Evolutionary conservation across 495 filamentous ascomycete genomes (phyloP).

Genomic region (Extremus antarcticus): DNA sequence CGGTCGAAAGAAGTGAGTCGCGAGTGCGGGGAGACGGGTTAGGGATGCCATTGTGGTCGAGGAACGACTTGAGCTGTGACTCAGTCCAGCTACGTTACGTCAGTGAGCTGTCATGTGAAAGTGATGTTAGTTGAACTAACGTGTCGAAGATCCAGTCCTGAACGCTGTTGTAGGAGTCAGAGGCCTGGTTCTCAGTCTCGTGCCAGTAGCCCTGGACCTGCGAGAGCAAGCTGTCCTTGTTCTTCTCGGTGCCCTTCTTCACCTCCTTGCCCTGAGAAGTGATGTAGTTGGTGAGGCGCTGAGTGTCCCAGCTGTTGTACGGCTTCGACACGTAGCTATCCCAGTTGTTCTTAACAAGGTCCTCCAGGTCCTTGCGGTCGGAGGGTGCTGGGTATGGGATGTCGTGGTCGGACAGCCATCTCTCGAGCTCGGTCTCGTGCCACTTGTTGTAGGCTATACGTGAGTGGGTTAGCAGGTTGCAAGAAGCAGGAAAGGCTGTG

Average conservation of each 20-base stretch:
- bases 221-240: conserved; percentile 53
- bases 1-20: conserved; percentile 65
- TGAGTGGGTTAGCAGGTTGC: conserved; percentile 14
- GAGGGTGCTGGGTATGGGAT: conserved; percentile 54
- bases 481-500: too few relatives aligned
- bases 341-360: conserved; percentile 77
- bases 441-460: conserved; percentile 87
- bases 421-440: conserved; percentile 94
- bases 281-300: conserved; percentile 54
- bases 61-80: conserved; percentile 82
- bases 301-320: conserved; percentile 61
- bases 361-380: conserved; percentile 43
- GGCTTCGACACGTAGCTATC: conserved; percentile 46
- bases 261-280: conserved; percentile 55
- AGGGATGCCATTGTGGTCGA: conserved; percentile 78
- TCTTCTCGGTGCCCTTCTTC: conserved; percentile 49
- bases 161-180: conserved; percentile 56
- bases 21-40: conserved; percentile 76
- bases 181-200: conserved; percentile 61
- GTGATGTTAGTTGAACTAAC: conserved; percentile 41
- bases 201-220: conserved; percentile 64
- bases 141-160: conserved; percentile 92
- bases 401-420: conserved; percentile 91
- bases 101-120: conserved; percentile 15
- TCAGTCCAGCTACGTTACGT: conserved; percentile 56